A percentile compares a stretch with the other conserved stretches of the same genome.
Conservation (phyloP, 257 asterid species). For the Solanum piurae region DNA sequence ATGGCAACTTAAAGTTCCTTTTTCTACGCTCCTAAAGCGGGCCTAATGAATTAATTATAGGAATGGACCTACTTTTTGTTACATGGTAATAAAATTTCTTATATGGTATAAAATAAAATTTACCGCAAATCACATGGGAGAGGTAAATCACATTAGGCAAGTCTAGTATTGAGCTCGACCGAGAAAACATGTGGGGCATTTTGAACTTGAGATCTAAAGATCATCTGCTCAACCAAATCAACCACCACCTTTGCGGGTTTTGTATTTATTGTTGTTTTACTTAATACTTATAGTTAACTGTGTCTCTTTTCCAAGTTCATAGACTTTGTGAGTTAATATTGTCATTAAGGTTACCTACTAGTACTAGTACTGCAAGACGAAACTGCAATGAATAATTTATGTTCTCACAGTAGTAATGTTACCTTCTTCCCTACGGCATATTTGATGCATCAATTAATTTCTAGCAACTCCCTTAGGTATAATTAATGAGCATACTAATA, state of each 20-base stretch:
- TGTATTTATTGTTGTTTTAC: background rate
- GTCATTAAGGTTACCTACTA: background rate
- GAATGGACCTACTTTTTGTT: background rate
- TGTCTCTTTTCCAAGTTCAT: background rate
- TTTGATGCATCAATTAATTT: background rate
- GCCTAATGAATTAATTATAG: background rate
- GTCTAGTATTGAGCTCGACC: background rate
- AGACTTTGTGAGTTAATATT: background rate
- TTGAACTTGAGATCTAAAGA: background rate
- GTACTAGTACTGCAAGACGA: background rate
- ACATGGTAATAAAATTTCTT: background rate
- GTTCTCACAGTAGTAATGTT: background rate
- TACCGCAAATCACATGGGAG: rapidly evolving
- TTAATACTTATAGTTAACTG: background rate
- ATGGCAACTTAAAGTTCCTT: background rate
- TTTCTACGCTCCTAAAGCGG: background rate
- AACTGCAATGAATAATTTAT: background rate
- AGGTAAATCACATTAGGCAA: background rate
- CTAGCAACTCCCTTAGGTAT: background rate
- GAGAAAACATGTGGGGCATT: background rate
- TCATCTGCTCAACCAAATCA: background rate
- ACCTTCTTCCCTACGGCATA: background rate
- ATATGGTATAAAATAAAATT: background rate
- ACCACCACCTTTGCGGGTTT: background rate
- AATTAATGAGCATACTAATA: background rate